phyloP scores from a whole-genome alignment of 345 rosid genomes.

The Murraya paniculata region DNA sequence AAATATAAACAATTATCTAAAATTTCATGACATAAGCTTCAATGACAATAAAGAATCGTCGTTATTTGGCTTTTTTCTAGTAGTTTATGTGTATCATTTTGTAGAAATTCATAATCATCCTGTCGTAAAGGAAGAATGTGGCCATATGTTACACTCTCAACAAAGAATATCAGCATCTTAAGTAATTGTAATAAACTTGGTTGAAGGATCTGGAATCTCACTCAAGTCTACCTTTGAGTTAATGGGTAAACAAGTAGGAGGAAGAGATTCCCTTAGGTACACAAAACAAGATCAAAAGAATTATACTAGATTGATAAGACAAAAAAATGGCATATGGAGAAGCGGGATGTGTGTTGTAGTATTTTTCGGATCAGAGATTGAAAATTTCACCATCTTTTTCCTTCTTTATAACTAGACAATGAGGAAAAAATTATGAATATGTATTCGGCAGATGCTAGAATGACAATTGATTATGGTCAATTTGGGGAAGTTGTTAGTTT shows the following conservation, averaged over 20 bases:
- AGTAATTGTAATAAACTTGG: background rate
- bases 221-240: background rate
- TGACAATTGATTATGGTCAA: conserved; percentile 4
- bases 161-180: background rate
- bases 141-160: too few relatives aligned
- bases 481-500: conserved; percentile 5
- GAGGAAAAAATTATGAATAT: conserved; percentile 9
- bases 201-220: background rate
- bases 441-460: conserved; percentile 6
- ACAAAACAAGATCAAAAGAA: background rate
- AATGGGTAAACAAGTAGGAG: background rate
- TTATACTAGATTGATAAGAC: too few relatives aligned
- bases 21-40: too few relatives aligned
- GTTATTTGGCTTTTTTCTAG: too few relatives aligned
- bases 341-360: background rate
- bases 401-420: background rate
- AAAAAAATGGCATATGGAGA: background rate
- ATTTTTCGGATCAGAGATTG: background rate
- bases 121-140: background rate
- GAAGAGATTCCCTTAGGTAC: background rate
- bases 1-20: too few relatives aligned
- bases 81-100: background rate
- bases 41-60: too few relatives aligned
- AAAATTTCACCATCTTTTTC: background rate
- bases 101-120: background rate